Base-by-base conservation (phyloP, 257 asterid species). In the Solanum rostratum region DNA sequence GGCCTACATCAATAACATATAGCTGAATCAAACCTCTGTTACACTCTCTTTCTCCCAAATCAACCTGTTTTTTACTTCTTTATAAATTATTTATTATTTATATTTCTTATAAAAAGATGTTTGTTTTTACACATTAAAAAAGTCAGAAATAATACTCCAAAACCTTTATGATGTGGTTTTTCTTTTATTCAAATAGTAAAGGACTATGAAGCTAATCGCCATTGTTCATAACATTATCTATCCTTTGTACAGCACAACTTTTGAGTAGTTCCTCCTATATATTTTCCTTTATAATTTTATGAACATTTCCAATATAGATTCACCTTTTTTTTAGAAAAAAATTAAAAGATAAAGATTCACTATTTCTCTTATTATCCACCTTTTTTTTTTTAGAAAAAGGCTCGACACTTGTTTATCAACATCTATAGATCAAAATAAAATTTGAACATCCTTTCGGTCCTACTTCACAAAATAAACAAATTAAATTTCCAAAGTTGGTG, bases 1-100 rank as follows among this genome's bases (percentile, higher is more conserved):
- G 84, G 80, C 82, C 78, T 90, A 90, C 79, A 76, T 88, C 84
- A 70, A 41, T 87, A 81, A 84, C 57, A 80, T 88, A 81, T 52
- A 81, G 73, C 43, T 60, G 76, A 81, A 76, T 76, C 63, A 76
- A 76, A 76, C 27, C 62, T 37, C 16, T 27, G 27, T 76, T 1
- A 3, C 10, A 8, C 9, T 27, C 16, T 50, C 2, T 33, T 37
- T 6, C 14, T 30, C 73, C 37, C 16, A 7, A 57, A 62, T 27
- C 41, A 27, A 63, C 7, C 30, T 68, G 83, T 22, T 57, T 37
- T 33, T n/a, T n/a, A n/a, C n/a, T n/a, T n/a, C n/a, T n/a, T n/a
- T n/a, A n/a, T n/a, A n/a, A n/a, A n/a, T n/a, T n/a, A n/a, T n/a
- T 62, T 13, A 62, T 27, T 27, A 12, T 12, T 20, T 62, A 62